Percentiles rank a stretch among this genome's conserved stretches.
These are phyloP conservation scores for Crithidia sp. DNA, from an alignment of 208 protist genomes.

Conservation along the genomic window DNA sequence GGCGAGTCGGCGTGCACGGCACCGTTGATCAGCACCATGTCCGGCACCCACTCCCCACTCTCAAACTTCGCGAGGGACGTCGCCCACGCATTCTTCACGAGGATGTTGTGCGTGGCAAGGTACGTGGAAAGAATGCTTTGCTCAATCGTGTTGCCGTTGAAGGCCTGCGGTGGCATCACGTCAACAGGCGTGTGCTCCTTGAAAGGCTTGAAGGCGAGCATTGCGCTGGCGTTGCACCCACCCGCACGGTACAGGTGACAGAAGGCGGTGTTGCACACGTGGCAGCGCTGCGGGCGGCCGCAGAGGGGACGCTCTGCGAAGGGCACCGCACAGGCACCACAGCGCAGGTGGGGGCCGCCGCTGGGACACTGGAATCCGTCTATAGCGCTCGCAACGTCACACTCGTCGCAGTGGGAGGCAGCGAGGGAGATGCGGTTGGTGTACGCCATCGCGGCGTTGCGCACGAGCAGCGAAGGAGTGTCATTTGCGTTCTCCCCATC, in stretches of 20 bases:
- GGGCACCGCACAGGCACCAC: constrained; percentile 40
- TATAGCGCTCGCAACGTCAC: constrained; percentile 44
- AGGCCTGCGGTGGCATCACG: constrained; percentile 51
- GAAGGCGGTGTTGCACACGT: constrained; percentile 73
- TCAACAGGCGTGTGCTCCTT: constrained; percentile 18
- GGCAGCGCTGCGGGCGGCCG: constrained; percentile 72
- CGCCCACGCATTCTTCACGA: constrained; percentile 46
- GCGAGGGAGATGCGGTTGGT: constrained; percentile 9
- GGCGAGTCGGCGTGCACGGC: constrained; percentile 38
- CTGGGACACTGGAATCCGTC: constrained; percentile 76
- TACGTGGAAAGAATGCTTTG: constrained; percentile 72
- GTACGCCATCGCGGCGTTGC: constrained; percentile 14
- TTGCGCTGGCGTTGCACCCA: constrained; percentile 26
- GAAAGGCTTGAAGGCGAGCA: constrained; percentile 25
- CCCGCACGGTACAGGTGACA: constrained; percentile 82
- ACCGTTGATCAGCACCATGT: constrained; percentile 62
- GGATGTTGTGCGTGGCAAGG: constrained; percentile 43
- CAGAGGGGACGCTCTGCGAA: constrained; percentile 84
- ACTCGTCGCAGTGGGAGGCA: constrained; percentile 54
- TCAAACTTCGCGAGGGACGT: constrained; percentile 52
- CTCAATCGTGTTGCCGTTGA: constrained; percentile 79
- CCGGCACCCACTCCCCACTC: constrained; percentile 57
- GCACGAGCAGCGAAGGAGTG: not conserved
- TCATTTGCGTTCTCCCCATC: not conserved
- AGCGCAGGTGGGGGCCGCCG: constrained; percentile 55